These are phyloP conservation scores for Arabis hirsuta DNA, from an alignment of 345 rosid species.

Conservation along the genomic window DNA sequence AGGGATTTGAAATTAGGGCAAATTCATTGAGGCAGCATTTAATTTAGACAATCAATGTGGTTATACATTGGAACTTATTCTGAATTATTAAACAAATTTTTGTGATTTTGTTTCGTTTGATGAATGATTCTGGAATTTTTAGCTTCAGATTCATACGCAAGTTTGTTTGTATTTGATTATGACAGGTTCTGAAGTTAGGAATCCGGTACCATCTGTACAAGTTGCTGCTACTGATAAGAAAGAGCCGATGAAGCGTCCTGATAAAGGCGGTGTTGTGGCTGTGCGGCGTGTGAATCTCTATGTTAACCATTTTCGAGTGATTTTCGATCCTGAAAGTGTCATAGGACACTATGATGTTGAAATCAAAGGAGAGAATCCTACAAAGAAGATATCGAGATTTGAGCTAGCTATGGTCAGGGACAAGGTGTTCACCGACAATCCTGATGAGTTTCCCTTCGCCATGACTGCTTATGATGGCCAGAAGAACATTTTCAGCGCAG, in stretches of 20 bases:
- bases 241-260: conserved; percentile 63
- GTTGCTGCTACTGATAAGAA: conserved; percentile 31
- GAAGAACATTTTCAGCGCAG: conserved; percentile 80
- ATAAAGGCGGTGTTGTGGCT: conserved; percentile 60
- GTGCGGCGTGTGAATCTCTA: conserved; percentile 48
- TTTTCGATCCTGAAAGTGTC: conserved; percentile 52
- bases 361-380: conserved; percentile 49
- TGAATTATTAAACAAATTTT: not conserved
- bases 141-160: not conserved
- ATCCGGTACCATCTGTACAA: conserved; percentile 27
- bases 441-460: conserved; percentile 50
- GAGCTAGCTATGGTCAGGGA: conserved; percentile 55
- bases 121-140: not conserved
- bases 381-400: conserved; percentile 51
- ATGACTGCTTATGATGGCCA: conserved; percentile 87
- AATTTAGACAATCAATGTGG: not conserved
- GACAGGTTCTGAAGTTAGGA: conserved; percentile 30
- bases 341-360: conserved; percentile 73
- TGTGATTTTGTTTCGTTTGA: not conserved
- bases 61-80: not conserved
- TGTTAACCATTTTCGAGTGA: conserved; percentile 70
- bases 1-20: not conserved
- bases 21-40: not conserved
- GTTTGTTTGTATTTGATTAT: not conserved
- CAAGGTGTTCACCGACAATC: conserved; percentile 58